Evolutionary conservation across 371 early-diverging fungal species (phyloP), one percentile per base, ranked within the genome.

Genomic region (Batrachochytrium dendrobatidis): DNA sequence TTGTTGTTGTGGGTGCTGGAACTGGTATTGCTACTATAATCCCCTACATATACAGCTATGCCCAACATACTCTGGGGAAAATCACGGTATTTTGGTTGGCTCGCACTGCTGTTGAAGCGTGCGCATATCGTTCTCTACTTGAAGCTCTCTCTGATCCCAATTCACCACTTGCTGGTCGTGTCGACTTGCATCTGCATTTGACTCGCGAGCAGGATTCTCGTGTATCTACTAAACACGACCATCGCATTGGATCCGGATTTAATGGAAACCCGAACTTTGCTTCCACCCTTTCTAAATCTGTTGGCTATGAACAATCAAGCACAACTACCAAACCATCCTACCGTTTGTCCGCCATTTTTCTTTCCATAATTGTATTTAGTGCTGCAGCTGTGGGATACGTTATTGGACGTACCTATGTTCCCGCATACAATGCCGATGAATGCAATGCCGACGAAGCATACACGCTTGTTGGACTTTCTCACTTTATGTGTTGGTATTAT

Each of bases 21-120:
- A 62, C 65, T 3, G 65, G 65, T 20, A 49, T 65, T 28, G 61
- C 57, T 2, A 62, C 65, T 3, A 32, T 65, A 34, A 34, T 51
- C 35, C 62, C 65, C 15, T 65, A 56, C 39, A 28, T 55, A 31
- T 8, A 33, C 6, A 57, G 53, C 48, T 62, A 58, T 35, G 33
- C 51, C 1, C 46, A 49, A 2, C n/a, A 34, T 3, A 39, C 31
- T 18, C 17, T 45, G 39, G 49, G 34, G 25, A 3, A 18, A 30
- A 25, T 58, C 17, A 7, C 62, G 34, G 22, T 62, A 10, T 43
- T 62, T 15, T 62, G 63, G 63, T 29, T 58, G 12, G 53, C 54
- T 1, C 39, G 52, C 24, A 25, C 8, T 1, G 35, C 22, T 2
- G 43, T 4, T 39, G 57, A 62, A 15, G 58, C 34, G 12, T 22